phyloP scores from a whole-genome alignment of 2,329 filamentous ascomycete species.

The Ascocoryne sarcoides region DNA sequence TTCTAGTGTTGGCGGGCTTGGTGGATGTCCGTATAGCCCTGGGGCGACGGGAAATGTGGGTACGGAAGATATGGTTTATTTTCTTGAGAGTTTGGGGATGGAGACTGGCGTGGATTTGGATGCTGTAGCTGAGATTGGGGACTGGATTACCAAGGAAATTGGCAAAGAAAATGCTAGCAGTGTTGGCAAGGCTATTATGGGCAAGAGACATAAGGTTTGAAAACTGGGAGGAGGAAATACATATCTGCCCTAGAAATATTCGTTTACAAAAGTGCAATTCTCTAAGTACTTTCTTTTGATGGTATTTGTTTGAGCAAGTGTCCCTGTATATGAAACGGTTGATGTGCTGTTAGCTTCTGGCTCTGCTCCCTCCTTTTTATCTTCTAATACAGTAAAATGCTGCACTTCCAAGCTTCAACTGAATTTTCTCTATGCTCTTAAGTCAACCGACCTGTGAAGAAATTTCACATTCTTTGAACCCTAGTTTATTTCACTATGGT shows the following conservation, averaged over 20 bases:
- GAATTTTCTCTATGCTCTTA: too few species aligned
- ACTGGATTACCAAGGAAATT: constrained; percentile 61
- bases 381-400: too few species aligned
- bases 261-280: too few species aligned
- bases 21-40: constrained; percentile 77
- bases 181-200: constrained; percentile 38
- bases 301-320: too few species aligned
- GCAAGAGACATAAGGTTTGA: not conserved
- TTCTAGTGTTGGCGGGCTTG: constrained; percentile 68
- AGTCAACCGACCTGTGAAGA: too few species aligned
- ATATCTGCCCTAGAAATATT: not conserved
- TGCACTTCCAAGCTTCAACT: too few species aligned
- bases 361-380: too few species aligned
- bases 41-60: constrained; percentile 82
- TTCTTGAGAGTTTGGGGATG: constrained; percentile 65
- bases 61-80: constrained; percentile 77
- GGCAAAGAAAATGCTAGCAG: constrained; percentile 55
- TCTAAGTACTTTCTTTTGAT: too few species aligned
- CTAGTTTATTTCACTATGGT: too few species aligned
- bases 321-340: too few species aligned
- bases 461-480: too few species aligned
- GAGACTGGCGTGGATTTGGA: constrained; percentile 65
- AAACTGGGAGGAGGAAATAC: not conserved
- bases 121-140: constrained; percentile 57
- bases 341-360: too few species aligned